Percentiles rank a stretch among this genome's conserved stretches.
Evolutionary conservation across 192 early-diverging fungal genomes (phyloP).

Genomic region (Coemansia sp.): DNA sequence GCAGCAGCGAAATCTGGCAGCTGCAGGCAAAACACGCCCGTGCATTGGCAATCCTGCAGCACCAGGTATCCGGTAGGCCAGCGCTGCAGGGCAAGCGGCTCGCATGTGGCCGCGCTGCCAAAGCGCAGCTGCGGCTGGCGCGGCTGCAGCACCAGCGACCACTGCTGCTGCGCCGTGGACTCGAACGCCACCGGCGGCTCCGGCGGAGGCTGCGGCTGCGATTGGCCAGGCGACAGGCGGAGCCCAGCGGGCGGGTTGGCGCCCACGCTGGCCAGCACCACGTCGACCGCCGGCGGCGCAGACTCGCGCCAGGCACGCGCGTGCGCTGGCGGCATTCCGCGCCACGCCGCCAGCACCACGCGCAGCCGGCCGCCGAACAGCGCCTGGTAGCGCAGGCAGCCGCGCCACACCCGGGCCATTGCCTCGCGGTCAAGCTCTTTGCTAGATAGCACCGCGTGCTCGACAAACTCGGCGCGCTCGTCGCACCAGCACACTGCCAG

Average conservation of each 20-base stretch:
- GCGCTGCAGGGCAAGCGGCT: neutral
- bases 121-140: conserved; percentile 23
- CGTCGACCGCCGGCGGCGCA: neutral
- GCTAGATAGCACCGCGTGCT: conserved; percentile 27
- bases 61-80: conserved; percentile 42
- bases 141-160: conserved; percentile 38
- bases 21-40: conserved; percentile 44
- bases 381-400: conserved; percentile 31
- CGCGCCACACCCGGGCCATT: conserved; percentile 31
- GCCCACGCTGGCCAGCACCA: conserved; percentile 25
- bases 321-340: conserved; percentile 20
- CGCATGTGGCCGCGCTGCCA: neutral
- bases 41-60: conserved; percentile 12
- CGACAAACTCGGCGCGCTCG: conserved; percentile 47
- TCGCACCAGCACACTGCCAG: conserved; percentile 48
- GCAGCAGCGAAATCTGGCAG: conserved; percentile 13
- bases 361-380: conserved; percentile 31
- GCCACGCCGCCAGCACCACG: conserved; percentile 40
- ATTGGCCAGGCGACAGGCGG: neutral
- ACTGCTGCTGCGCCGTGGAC: conserved; percentile 17
- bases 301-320: conserved; percentile 4
- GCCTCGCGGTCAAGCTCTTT: neutral
- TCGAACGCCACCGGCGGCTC: neutral
- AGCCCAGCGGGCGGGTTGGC: conserved; percentile 20
- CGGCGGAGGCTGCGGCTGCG: neutral